Evolutionary conservation across 805 yeast genomes (phyloP).

Genomic region (Sugiyamaella lignohabitans): DNA sequence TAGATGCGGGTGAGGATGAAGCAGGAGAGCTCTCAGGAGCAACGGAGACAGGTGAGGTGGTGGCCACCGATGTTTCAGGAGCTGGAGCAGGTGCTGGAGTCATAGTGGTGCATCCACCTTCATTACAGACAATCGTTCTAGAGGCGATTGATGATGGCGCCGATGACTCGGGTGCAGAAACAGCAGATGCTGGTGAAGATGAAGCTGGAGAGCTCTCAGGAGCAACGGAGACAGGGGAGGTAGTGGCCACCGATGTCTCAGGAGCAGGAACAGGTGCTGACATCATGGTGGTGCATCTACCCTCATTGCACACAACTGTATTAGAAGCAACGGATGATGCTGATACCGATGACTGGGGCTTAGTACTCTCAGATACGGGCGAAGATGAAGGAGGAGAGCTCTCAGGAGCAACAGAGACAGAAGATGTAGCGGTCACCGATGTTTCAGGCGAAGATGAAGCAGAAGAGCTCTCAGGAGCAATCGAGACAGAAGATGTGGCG

Average conservation of each 20-base stretch:
- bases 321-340: background rate
- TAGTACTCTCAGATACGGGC: background rate
- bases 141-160: background rate
- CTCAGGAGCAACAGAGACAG: background rate
- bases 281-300: background rate
- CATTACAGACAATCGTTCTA: background rate
- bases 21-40: background rate
- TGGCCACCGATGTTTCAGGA: background rate
- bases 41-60: background rate
- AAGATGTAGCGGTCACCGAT: background rate
- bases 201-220: background rate
- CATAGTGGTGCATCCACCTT: constrained; percentile 4
- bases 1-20: no score
- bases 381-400: background rate
- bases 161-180: no score
- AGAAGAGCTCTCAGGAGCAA: no score
- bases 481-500: background rate
- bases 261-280: background rate
- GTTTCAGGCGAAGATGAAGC: background rate
- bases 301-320: background rate
- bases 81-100: background rate
- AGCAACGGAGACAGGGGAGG: background rate
- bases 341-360: background rate
- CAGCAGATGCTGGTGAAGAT: constrained; percentile 3
- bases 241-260: no score